Conservation (phyloP, 495 filamentous ascomycete genomes). For the Articulospora tetracladia region DNA sequence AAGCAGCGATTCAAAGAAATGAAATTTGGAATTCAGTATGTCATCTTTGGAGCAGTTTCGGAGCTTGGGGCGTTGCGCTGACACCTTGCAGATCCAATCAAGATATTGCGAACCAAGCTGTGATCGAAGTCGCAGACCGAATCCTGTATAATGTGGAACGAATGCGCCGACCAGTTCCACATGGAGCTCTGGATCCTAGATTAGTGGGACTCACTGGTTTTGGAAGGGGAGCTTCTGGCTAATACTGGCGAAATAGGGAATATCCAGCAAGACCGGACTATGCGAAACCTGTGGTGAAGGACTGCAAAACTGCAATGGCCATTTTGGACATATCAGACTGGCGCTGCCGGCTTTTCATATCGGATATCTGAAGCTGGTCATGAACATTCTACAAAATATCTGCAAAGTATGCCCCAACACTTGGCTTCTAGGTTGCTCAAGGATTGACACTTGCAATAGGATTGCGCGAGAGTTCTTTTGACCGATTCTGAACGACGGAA, state of each 20-base stretch:
- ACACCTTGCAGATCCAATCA: slow-evolving; percentile 54
- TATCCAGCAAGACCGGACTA: slow-evolving; percentile 65
- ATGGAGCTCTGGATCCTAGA: slow-evolving; percentile 83
- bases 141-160: slow-evolving; percentile 84
- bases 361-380: slow-evolving; percentile 88
- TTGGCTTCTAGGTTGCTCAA: background rate
- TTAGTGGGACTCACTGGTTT: slow-evolving; percentile 43
- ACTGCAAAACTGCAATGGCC: slow-evolving; percentile 81
- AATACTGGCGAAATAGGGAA: slow-evolving; percentile 45
- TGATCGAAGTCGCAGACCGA: slow-evolving; percentile 86
- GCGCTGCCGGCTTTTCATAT: slow-evolving; percentile 92
- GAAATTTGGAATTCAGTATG: slow-evolving; percentile 80
- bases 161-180: slow-evolving; percentile 60
- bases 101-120: slow-evolving; percentile 90
- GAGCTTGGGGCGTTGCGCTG: no score
- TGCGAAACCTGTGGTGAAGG: slow-evolving; percentile 81
- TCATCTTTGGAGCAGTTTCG: background rate
- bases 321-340: slow-evolving; percentile 89
- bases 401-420: slow-evolving; percentile 59
- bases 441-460: slow-evolving; percentile 30
- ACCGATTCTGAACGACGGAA: slow-evolving; percentile 67
- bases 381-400: slow-evolving; percentile 83
- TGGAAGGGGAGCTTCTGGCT: slow-evolving; percentile 21
- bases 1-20: slow-evolving; percentile 78
- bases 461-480: slow-evolving; percentile 73